Evolutionary conservation across 176 grass and related monocot species (phyloP), one percentile per base, ranked within the genome.

Genomic region (Avena atlantica): DNA sequence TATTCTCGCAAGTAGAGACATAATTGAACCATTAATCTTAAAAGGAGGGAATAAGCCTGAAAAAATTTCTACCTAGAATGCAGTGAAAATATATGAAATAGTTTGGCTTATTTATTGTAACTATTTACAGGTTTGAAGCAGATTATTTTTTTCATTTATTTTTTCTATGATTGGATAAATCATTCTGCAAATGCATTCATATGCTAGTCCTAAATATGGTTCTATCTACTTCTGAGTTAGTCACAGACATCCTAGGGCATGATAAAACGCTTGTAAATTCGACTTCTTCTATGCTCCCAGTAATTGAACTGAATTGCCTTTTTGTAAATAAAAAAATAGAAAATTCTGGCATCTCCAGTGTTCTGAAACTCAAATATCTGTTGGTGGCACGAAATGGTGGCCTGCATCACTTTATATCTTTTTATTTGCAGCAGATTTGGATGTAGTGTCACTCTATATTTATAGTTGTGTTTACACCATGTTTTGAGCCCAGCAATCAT

Each of bases 61-160:
- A 31, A 31, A 31, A 31, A 3, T 31, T 31, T 31, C 29, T 31
- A 31, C 29, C 29, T 31, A 31, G 29, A 40, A 40, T 40, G 37
- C 37, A 40, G 92, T 98, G 48, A 85, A 96, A 9, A 49, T 94
- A 67, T 31, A 90, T 93, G 68, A 94, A 98, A 82, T 98, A 91
- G 29, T 31, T 95, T 52, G 86, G 76, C 75, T 92, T 94, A 80
- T 98, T 98, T 94, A 86, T 98, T 63, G 88, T 98, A 85, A 91
- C 91, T 47, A 98, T 98, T 77, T 98, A 96, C 90, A 98, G 96
- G 96, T 98, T 88, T 58, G 83, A 31, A 24, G 69, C 51, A 59
- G 9, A 23, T 69, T 79, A n/a, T 65, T 78, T 81, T n/a, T 7
- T 67, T 85, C 14, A 19, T 57, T 78, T 70, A 65, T 70, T 50